Conservation (phyloP, 176 grass and related monocot genomes). For the Zoysia pacifica region DNA sequence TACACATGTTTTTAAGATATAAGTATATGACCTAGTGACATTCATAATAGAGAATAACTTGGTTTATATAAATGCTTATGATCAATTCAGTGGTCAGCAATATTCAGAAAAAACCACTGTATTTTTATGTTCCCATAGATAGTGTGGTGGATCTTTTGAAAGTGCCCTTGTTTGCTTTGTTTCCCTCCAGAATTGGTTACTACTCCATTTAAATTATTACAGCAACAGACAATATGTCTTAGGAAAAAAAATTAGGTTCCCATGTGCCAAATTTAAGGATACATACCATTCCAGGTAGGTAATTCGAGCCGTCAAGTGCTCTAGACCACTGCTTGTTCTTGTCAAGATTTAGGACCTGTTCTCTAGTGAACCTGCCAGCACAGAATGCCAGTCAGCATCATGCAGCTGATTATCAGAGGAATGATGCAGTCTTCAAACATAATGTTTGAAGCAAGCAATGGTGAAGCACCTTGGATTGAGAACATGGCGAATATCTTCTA, state of each 20-base stretch:
- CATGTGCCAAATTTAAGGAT: slow-evolving; percentile 5
- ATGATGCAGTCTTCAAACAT: neutral
- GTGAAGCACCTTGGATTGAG: slow-evolving; percentile 81
- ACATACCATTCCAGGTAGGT: slow-evolving; percentile 99
- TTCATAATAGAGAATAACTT: slow-evolving; percentile 1
- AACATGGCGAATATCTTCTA: slow-evolving; percentile 95
- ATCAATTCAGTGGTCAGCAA: slow-evolving; percentile 1
- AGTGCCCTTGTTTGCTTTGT: neutral
- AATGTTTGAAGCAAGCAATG: slow-evolving; percentile 22
- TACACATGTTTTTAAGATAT: slow-evolving; percentile 2
- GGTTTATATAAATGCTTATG: neutral
- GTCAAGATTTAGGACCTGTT: slow-evolving; percentile 83
- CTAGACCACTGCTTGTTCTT: slow-evolving; percentile 99
- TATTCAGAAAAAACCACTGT: neutral
- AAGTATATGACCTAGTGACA: neutral
- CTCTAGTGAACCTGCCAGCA: slow-evolving; percentile 69
- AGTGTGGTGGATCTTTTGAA: neutral
- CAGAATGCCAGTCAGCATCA: slow-evolving; percentile 24
- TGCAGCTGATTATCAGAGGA: neutral
- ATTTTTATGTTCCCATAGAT: neutral
- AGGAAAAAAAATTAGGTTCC: neutral
- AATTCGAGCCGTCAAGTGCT: slow-evolving; percentile 95
- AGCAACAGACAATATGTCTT: neutral
- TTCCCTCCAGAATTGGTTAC: neutral
- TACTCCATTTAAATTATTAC: neutral